Conservation (phyloP, 2,329 filamentous ascomycete genomes). For the Fusarium odoratissimum region DNA sequence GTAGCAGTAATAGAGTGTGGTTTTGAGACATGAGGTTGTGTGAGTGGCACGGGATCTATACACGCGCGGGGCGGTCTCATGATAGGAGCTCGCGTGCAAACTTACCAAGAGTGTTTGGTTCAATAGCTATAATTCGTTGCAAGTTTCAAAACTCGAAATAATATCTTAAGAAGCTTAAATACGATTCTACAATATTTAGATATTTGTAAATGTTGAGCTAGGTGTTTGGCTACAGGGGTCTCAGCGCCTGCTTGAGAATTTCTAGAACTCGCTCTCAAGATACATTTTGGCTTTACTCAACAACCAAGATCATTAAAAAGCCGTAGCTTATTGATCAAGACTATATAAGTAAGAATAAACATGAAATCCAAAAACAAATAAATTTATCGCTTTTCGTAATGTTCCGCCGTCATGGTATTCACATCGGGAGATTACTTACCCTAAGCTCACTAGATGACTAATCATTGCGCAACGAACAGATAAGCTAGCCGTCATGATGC, state of each 20-base stretch:
- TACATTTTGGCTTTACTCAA: not conserved
- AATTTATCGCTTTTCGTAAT: too few relatives aligned
- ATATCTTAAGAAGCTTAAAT: too few relatives aligned
- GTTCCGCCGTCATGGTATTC: too few relatives aligned
- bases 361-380: not conserved
- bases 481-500: conserved; percentile 42
- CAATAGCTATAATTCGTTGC: fast-evolving
- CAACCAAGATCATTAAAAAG: not conserved
- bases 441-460: conserved; percentile 37
- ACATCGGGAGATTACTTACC: conserved; percentile 2
- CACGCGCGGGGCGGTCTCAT: conserved; percentile 21
- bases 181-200: not conserved
- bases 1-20: not conserved
- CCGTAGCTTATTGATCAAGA: fast-evolving
- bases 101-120: not conserved
- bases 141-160: not conserved
- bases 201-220: too few relatives aligned
- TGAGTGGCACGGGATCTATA: conserved; percentile 29
- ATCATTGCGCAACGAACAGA: conserved; percentile 43
- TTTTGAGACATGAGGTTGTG: conserved; percentile 10
- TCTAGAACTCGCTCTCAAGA: too few relatives aligned
- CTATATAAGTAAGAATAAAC: fast-evolving
- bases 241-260: too few relatives aligned
- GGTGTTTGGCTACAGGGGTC: too few relatives aligned
- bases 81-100: conserved; percentile 16